These are phyloP conservation scores for Metschnikowia baotianmanensis DNA, from an alignment of 805 yeast species.

Conservation along the genomic window DNA sequence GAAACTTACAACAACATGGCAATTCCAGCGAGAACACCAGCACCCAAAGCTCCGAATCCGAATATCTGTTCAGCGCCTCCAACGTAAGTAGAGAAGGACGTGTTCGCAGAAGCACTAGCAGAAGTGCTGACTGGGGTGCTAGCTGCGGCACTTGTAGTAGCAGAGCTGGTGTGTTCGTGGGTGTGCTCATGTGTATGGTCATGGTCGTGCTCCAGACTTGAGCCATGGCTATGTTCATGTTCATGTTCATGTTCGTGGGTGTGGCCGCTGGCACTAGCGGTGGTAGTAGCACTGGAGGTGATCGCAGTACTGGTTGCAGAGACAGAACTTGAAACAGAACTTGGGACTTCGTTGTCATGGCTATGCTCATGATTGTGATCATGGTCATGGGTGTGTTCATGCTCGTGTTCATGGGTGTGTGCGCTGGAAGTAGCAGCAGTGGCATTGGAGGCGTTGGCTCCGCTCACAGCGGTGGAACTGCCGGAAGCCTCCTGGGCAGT, in stretches of 20 bases:
- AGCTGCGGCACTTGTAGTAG: background rate
- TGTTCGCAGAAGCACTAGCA: background rate
- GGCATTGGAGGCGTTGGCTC: too few relatives aligned
- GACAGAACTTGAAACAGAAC: too few relatives aligned
- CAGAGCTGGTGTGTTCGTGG: background rate
- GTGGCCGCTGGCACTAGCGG: background rate
- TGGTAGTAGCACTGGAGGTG: background rate
- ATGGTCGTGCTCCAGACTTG: too few relatives aligned
- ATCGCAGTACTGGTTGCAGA: too few relatives aligned
- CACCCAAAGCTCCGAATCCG: background rate
- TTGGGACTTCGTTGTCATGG: too few relatives aligned
- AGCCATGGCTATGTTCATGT: too few relatives aligned
- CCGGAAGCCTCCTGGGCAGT: slow-evolving; percentile 4
- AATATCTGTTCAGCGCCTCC: background rate
- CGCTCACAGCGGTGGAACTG: too few relatives aligned
- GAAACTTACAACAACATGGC: background rate
- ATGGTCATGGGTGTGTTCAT: slow-evolving; percentile 1
- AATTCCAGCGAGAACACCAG: slow-evolving; percentile 1
- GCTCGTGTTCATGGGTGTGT: background rate
- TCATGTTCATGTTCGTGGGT: background rate
- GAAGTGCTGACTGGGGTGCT: background rate
- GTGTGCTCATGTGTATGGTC: too few relatives aligned
- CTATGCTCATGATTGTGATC: slow-evolving; percentile 1
- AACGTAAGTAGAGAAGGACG: background rate
- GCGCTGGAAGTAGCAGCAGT: too few relatives aligned